Base-by-base conservation (phyloP, 306 rosid genomes). In the Betula pendula region DNA sequence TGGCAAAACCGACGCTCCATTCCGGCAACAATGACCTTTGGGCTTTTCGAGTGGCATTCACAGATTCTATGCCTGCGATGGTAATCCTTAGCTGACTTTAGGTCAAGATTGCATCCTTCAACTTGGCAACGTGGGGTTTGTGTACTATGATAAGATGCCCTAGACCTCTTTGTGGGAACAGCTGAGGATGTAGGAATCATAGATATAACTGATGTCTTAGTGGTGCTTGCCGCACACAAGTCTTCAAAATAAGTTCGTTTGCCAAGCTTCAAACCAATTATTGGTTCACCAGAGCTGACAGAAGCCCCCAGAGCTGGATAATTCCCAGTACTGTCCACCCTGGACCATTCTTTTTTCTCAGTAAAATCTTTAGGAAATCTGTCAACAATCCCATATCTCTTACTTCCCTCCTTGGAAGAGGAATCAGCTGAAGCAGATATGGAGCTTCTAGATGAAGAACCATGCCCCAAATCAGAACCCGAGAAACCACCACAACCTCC, bases 11-110 rank as follows among this genome's bases (percentile, higher is more conserved):
- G 95, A 13, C 86, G 87, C 71, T 92, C 96, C 67, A 86, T 35
- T 49, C 97, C 95, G 73, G 73, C 88, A 42, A 94, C 85, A 77
- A 88, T 59, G 69, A 92, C 97, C 77, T 81, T 89, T 1, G 97
- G 90, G 79, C 90, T 89, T 80, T 92, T 94, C 75, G 98, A 88
- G 86, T 94, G 98, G 59, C 52, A 79, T 81, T 82, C 95, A 51
- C 98, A 94, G 17, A 94, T 89, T 73, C 89, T 88, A 75, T 94
- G 97, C 76, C 88, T 94, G 45, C 97, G 92, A 87, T 94, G 96
- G 84, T 94, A 94, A 81, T 84, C 93, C 81, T 90, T 94, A 7
- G 92, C 90, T 22, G 88, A 85, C 20, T 86, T 85, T 11, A 94
- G 96, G 72, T 92, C 96, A 52, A 92, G 79, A 62, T 88, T 87